Conservation (phyloP, 2,329 filamentous ascomycete species). For the Colletotrichum falcatum region DNA sequence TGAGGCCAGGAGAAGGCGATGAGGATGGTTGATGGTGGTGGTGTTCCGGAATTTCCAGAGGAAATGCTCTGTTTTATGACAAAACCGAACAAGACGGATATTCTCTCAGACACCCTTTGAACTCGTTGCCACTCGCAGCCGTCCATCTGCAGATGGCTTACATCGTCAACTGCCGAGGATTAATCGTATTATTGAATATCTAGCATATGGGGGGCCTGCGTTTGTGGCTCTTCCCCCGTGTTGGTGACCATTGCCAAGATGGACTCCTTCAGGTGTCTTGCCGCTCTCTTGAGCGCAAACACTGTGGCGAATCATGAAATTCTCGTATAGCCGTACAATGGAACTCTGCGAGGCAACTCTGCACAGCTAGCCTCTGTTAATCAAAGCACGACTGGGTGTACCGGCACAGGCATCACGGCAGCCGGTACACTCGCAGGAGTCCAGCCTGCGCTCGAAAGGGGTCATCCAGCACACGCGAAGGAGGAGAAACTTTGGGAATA, state of each 20-base stretch:
- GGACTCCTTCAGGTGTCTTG: not conserved
- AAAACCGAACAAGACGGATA: not conserved
- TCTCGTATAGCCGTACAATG: constrained; percentile 14
- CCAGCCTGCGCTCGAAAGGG: not conserved
- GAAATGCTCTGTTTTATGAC: not conserved
- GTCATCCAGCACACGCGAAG: not conserved
- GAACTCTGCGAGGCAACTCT: constrained; percentile 21
- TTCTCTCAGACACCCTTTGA: not conserved
- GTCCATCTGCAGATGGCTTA: not conserved
- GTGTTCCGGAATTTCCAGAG: not conserved
- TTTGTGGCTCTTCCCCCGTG: not conserved
- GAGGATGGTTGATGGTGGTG: not conserved
- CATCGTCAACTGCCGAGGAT: not conserved
- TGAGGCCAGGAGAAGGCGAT: not conserved
- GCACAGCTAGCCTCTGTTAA: not conserved
- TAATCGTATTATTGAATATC: not conserved
- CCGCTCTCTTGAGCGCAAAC: not conserved
- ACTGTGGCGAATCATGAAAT: not conserved
- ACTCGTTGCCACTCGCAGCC: not conserved
- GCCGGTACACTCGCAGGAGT: not conserved
- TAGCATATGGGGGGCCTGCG: not conserved
- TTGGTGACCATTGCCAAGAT: constrained; percentile 26
- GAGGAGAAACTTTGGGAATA: not conserved
- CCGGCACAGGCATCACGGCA: not conserved
- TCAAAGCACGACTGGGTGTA: not conserved